Percentiles rank a stretch among this genome's conserved stretches.
Conservation (phyloP, 1,284 basidiomycete genomes). For the Ganoderma boninense region DNA sequence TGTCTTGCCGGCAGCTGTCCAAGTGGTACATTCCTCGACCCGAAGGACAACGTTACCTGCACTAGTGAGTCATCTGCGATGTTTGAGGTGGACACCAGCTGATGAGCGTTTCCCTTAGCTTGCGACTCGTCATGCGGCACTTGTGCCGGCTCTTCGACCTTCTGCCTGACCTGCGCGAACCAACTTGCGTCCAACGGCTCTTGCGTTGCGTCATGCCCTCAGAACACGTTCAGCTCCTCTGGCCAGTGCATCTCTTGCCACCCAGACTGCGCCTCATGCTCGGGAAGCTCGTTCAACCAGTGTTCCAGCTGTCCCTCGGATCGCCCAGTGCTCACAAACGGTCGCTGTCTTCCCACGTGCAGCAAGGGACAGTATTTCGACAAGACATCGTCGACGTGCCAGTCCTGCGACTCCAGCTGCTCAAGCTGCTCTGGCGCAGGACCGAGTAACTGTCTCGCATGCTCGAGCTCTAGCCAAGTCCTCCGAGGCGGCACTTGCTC, state of each 20-base stretch:
- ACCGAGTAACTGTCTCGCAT: conserved; percentile 74
- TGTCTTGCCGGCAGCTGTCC: conserved; percentile 76
- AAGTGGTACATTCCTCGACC: conserved; percentile 72
- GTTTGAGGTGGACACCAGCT: conserved; percentile 13
- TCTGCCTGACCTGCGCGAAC: conserved; percentile 76
- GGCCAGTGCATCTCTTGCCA: conserved; percentile 78
- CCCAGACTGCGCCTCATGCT: conserved; percentile 82
- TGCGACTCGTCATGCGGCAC: conserved; percentile 79
- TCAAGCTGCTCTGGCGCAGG: conserved; percentile 76
- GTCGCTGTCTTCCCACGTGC: conserved; percentile 81
- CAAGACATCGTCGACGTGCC: conserved; percentile 64
- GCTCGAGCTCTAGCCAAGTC: conserved; percentile 66
- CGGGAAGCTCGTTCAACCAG: conserved; percentile 75
- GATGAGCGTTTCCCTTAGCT: conserved; percentile 47
- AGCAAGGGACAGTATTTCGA: conserved; percentile 78
- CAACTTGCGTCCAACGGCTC: conserved; percentile 73
- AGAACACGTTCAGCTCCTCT: conserved; percentile 70
- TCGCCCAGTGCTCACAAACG: conserved; percentile 75
- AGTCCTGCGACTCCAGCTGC: conserved; percentile 76
- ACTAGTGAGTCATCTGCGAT: conserved; percentile 49
- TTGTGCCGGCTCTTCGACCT: conserved; percentile 69
- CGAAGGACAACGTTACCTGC: conserved; percentile 75
- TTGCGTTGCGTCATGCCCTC: conserved; percentile 78
- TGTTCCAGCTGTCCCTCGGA: conserved; percentile 74
- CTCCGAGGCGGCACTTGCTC: conserved; percentile 72